Evolutionary conservation across 2,329 filamentous ascomycete species (phyloP).

Genomic region (Colletotrichum falcatum): DNA sequence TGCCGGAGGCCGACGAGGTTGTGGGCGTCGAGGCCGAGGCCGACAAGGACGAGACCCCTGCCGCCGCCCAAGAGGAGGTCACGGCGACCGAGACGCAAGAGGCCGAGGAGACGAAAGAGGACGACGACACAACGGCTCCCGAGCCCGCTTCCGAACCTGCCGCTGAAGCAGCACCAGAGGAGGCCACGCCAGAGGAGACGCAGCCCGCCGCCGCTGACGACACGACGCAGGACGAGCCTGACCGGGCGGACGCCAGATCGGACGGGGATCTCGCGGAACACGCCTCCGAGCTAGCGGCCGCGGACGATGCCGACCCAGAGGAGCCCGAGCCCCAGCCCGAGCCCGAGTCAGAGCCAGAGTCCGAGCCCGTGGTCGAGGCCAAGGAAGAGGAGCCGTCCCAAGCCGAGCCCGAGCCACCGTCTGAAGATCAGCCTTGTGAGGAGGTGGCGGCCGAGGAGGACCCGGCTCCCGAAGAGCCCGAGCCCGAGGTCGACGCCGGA

Average conservation of each 20-base stretch:
- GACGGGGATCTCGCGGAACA: conserved; percentile 9
- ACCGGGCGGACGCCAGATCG: background rate
- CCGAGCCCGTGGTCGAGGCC: background rate
- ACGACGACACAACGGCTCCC: background rate
- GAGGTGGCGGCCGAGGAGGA: background rate
- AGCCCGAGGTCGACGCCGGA: background rate
- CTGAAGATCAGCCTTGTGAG: too few relatives aligned
- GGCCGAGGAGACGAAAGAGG: background rate
- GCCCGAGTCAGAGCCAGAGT: background rate
- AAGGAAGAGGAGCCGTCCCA: background rate
- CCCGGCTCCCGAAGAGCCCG: background rate
- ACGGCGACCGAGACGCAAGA: background rate
- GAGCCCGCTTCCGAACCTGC: background rate
- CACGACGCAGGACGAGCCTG: background rate
- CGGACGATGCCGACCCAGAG: background rate
- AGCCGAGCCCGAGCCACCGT: background rate
- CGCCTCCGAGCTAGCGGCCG: background rate
- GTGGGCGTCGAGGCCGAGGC: conserved; percentile 41
- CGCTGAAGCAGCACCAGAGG: background rate
- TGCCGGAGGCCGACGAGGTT: conserved; percentile 31
- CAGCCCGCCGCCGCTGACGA: too few relatives aligned
- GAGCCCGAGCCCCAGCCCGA: conserved; percentile 3
- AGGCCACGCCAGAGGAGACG: background rate
- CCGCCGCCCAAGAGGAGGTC: background rate
- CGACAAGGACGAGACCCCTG: background rate